phyloP scores from a whole-genome alignment of 208 protist species.

The Trypanosoma vivax region DNA sequence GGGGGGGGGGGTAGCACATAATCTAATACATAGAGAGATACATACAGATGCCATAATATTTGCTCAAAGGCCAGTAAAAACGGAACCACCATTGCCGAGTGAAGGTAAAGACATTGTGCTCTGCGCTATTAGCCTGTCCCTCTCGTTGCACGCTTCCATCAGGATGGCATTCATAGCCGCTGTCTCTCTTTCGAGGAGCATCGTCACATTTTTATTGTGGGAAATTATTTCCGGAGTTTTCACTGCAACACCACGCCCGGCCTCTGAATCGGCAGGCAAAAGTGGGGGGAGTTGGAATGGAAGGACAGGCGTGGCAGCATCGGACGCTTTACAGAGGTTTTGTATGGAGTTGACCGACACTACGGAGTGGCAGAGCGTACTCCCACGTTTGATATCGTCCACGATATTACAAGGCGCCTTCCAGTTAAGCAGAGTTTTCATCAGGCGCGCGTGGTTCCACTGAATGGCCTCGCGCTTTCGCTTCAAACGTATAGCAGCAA shows the following conservation, averaged over 20 bases:
- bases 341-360: too few species aligned
- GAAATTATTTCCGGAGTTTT: background rate
- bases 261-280: slow-evolving; percentile 2
- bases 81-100: too few species aligned
- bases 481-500: too few species aligned
- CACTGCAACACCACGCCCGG: background rate
- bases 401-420: slow-evolving; percentile 11
- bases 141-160: slow-evolving; percentile 34
- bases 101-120: too few species aligned
- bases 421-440: slow-evolving; percentile 79
- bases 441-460: slow-evolving; percentile 60
- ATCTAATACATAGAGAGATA: too few species aligned
- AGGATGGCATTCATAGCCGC: slow-evolving; percentile 27
- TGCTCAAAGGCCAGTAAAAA: too few species aligned
- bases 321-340: too few species aligned
- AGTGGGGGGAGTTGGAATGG: too few species aligned
- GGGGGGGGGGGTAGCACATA: too few species aligned
- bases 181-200: slow-evolving; percentile 24
- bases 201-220: background rate
- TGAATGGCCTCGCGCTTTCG: slow-evolving; percentile 29
- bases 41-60: too few species aligned
- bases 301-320: too few species aligned
- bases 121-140: slow-evolving; percentile 21
- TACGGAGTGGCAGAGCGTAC: too few species aligned
- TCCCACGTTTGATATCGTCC: background rate